These are phyloP conservation scores for Tardiomyces depauwii DNA, from an alignment of 1,139 yeast genomes.

Conservation along the genomic window DNA sequence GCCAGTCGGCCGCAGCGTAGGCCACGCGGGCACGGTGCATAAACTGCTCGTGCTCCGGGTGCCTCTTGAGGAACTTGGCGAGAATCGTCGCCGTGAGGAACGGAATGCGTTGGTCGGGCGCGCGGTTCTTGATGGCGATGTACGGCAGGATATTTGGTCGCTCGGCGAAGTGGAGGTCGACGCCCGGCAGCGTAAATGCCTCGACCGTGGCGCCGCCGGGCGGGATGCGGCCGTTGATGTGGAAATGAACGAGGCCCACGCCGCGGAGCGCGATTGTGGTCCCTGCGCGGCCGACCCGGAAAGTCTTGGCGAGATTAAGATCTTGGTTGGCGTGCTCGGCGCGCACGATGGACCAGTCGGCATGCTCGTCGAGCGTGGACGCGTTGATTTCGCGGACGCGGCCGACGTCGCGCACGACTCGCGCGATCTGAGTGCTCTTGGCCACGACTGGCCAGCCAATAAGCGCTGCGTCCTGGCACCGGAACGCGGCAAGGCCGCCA, in stretches of 20 bases:
- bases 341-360: constrained; percentile 4
- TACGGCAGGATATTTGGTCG: background rate
- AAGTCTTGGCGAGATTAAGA: constrained; percentile 22
- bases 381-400: background rate
- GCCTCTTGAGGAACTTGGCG: background rate
- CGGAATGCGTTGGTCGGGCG: background rate
- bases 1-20: background rate
- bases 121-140: background rate
- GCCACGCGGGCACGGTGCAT: background rate
- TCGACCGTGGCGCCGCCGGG: background rate
- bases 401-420: background rate
- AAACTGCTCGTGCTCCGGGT: background rate
- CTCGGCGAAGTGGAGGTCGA: background rate
- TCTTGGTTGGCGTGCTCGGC: constrained; percentile 20
- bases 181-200: background rate
- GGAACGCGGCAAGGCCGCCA: constrained; percentile 14
- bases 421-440: constrained; percentile 6
- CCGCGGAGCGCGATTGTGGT: constrained; percentile 60
- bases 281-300: constrained; percentile 35
- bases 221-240: background rate
- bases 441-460: constrained; percentile 13
- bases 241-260: constrained; percentile 50
- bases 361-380: constrained; percentile 1
- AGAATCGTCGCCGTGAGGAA: background rate
- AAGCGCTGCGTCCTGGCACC: constrained; percentile 4